Evolutionary conservation across 2,329 filamentous ascomycete genomes (phyloP).

Genomic region (Penicillium sp.): DNA sequence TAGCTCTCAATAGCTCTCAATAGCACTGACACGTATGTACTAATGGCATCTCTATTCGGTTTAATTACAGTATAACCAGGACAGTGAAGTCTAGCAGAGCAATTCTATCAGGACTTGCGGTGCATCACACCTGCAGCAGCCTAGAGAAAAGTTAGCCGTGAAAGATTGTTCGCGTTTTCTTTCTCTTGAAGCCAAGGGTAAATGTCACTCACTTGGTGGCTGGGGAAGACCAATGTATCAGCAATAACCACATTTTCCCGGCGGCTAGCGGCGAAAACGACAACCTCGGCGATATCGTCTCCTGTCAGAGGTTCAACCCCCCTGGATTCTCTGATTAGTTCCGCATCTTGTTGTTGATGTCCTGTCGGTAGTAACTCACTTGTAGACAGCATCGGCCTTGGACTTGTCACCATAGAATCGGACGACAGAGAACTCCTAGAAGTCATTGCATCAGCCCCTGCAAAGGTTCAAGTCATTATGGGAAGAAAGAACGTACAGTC

Average conservation of each 20-base stretch:
- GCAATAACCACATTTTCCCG: conserved; percentile 87
- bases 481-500: conserved; percentile 51
- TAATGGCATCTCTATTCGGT: background rate
- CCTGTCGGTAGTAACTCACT: conserved; percentile 47
- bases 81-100: background rate
- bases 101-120: conserved; percentile 16
- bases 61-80: no score
- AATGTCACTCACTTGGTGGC: conserved; percentile 66
- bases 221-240: conserved; percentile 80
- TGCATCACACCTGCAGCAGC: conserved; percentile 21
- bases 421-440: conserved; percentile 76
- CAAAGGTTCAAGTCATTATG: background rate
- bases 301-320: conserved; percentile 77
- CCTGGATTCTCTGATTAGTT: conserved; percentile 36
- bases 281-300: conserved; percentile 83
- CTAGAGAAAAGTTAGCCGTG: conserved; percentile 7
- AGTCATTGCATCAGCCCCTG: conserved; percentile 1
- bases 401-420: conserved; percentile 81
- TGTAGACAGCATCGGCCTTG: conserved; percentile 86
- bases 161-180: background rate
- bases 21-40: background rate
- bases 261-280: conserved; percentile 78
- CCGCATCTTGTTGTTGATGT: background rate
- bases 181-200: no score
- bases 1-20: background rate